Evolutionary conservation across 2,329 filamentous ascomycete species (phyloP), one percentile per base, ranked within the genome.

Genomic region (Exutisphaerella laricina): DNA sequence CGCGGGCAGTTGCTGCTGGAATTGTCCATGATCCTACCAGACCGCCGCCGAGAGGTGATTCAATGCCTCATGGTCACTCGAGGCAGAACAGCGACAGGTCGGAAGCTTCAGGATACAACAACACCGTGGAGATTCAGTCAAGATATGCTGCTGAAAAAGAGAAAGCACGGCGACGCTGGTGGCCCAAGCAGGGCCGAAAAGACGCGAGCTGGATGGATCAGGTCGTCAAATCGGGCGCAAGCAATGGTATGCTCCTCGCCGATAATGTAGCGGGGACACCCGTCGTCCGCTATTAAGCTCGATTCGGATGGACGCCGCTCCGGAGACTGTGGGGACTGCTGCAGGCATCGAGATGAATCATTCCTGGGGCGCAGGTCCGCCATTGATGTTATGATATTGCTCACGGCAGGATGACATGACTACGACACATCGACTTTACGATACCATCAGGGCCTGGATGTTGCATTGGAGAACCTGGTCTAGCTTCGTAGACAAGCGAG

Each of bases 201-300:
- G 36, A 65, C 61, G 48, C 60, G 60, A 60, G 62, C 33, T 69
- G 66, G 66, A 68, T 68, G 66, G 62, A 68, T 12, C 59, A 62
- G 43, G 52, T 69, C 16, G 63, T 67, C 36, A 64, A 63, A 45
- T 55, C 65, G 13, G 67, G 67, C 2, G 57, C 68, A n/a, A 66
- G 61, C 37, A 60, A 60, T 26, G 67, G 68, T 12, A 57, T 69
- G 9, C 45, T 71, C 38, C 54, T 60, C 22, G 51, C 58, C 9
- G 67, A 69, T 47, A 66, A 71, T 48, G 53, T 45, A 26, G 25
- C 18, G 14, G 49, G 48, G 3, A 40, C 56, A 9, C 58, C 57
- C 8, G 49, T 58, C 30, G 54, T 58, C 20, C 49, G 55, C 34
- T 60, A 53, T 33, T 58, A 38, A 26, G 25, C 25, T 6, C n/a